Conservation (phyloP, 768 basidiomycete species). For the Lactarius sp. region DNA sequence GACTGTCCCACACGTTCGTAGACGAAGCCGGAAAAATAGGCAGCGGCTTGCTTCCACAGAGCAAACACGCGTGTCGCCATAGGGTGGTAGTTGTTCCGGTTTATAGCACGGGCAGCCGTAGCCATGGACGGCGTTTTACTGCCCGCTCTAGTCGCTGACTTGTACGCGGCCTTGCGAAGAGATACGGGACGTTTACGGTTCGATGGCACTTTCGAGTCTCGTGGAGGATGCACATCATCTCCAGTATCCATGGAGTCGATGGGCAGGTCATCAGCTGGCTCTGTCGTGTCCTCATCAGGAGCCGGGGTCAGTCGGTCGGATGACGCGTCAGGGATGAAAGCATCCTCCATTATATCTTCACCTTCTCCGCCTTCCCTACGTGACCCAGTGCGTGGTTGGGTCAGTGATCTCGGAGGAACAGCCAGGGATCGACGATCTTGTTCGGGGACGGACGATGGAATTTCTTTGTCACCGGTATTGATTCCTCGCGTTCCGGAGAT, state of each 20-base stretch:
- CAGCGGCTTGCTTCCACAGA: constrained; percentile 54
- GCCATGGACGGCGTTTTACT: constrained; percentile 29
- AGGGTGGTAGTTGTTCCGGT: constrained; percentile 25
- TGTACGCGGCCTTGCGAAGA: constrained; percentile 29
- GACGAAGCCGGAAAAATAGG: constrained; percentile 59
- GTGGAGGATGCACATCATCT: constrained; percentile 26
- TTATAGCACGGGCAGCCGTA: constrained; percentile 20
- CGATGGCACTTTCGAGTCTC: constrained; percentile 27
- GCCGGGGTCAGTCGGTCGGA: constrained; percentile 23
- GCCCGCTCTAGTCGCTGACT: constrained; percentile 22
- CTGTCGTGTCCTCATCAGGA: constrained; percentile 39
- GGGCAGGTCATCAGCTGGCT: constrained; percentile 41
- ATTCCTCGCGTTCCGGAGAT: background rate
- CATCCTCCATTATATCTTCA: background rate
- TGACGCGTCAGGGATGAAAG: background rate
- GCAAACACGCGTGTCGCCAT: constrained; percentile 61
- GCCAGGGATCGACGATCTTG: constrained; percentile 37
- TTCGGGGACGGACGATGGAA: constrained; percentile 56
- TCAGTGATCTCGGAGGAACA: constrained; percentile 14
- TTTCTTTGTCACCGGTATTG: background rate
- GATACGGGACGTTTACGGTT: constrained; percentile 44
- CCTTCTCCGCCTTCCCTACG: constrained; percentile 3
- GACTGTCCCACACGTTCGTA: constrained; percentile 32
- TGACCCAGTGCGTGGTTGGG: background rate
- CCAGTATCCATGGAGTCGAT: constrained; percentile 30